Conservation (phyloP, 345 rosid genomes). For the Mangifera indica region DNA sequence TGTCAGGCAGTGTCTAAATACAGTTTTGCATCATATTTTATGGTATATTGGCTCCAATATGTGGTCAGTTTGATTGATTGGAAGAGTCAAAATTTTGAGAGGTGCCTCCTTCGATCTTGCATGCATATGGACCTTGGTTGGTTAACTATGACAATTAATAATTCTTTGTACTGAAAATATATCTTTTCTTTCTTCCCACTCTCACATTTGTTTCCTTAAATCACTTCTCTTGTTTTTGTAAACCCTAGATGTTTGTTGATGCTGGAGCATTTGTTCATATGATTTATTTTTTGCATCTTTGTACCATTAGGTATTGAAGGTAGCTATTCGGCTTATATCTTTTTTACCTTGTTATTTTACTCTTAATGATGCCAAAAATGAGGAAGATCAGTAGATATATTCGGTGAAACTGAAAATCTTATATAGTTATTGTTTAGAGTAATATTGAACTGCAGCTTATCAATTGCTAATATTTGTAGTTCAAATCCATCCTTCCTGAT, state of each 20-base stretch:
- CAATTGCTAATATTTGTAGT: slow-evolving; percentile 44
- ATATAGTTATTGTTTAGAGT: not conserved
- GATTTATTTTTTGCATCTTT: not conserved
- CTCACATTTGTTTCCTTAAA: not conserved
- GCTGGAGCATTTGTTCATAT: slow-evolving; percentile 2
- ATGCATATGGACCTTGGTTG: not conserved
- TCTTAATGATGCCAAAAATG: not conserved
- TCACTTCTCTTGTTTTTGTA: not conserved
- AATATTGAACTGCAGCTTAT: slow-evolving; percentile 2
- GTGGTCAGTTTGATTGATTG: not conserved
- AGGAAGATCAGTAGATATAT: not conserved
- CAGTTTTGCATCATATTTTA: not conserved
- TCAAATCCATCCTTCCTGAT: slow-evolving; percentile 92
- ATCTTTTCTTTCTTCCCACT: not conserved
- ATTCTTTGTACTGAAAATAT: not conserved
- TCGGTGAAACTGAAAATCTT: not conserved
- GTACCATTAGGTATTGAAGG: not conserved
- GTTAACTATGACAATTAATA: not conserved
- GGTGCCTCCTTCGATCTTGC: not conserved
- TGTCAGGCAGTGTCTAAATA: not conserved
- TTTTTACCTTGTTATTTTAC: not conserved
- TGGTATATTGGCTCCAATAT: not conserved
- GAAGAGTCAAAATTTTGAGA: slow-evolving; percentile 1
- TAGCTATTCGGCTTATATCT: not conserved
- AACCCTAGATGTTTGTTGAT: not conserved